A percentile compares a stretch with the other conserved stretches of the same genome.
Conservation (phyloP, 148 eudicot genomes). For the Fagopyrum tataricum region DNA sequence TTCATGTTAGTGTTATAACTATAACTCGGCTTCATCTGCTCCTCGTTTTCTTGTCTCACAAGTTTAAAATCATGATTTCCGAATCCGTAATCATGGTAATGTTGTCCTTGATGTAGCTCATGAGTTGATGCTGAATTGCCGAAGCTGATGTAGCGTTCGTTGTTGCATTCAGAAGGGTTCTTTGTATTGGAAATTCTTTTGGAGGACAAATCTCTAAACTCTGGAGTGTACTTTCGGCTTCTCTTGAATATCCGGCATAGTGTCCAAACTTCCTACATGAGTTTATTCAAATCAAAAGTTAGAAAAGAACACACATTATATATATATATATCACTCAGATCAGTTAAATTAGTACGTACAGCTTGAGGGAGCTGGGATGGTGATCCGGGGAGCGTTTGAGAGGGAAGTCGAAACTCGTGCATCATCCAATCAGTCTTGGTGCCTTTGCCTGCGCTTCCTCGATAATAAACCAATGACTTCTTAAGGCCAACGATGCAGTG, state of each 20-base stretch:
- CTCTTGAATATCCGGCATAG: conserved; percentile 77
- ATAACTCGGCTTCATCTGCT: background rate
- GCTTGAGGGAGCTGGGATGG: conserved; percentile 35
- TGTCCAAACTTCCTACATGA: conserved; percentile 91
- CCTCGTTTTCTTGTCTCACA: background rate
- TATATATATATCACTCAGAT: background rate
- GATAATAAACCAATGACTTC: conserved; percentile 80
- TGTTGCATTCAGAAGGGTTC: conserved; percentile 24
- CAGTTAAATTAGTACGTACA: conserved; percentile 28
- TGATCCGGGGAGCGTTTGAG: conserved; percentile 10
- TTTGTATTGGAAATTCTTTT: conserved; percentile 25
- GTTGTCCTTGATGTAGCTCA: too few relatives aligned
- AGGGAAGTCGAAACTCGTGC: conserved; percentile 92
- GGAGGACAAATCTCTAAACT: conserved; percentile 43
- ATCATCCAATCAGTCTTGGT: conserved; percentile 96
- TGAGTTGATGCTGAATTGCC: background rate
- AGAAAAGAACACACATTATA: background rate
- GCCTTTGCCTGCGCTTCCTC: conserved; percentile 83
- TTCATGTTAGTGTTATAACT: background rate
- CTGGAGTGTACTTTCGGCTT: conserved; percentile 44
- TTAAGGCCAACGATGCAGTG: conserved; percentile 52
- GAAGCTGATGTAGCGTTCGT: conserved; percentile 52
- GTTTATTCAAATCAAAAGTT: too few relatives aligned
- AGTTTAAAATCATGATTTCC: background rate
- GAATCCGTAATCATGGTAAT: background rate